Conservation (phyloP, 1,284 basidiomycete genomes). For the Porogramme epimiltina region DNA sequence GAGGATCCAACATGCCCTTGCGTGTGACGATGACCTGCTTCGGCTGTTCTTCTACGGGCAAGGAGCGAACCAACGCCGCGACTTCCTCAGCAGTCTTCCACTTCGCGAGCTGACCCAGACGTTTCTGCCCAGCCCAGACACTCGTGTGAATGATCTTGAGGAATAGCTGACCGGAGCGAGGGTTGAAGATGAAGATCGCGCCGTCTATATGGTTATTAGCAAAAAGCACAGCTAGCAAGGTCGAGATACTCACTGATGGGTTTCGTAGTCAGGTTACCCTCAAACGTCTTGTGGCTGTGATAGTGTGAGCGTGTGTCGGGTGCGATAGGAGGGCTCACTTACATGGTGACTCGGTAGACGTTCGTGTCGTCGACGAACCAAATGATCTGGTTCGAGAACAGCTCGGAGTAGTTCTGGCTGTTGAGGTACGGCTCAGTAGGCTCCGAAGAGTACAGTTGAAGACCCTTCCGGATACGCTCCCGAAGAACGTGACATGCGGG, state of each 20-base stretch:
- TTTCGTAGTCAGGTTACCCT: constrained; percentile 99
- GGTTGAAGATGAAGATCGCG: constrained; percentile 99
- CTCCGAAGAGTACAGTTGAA: constrained; percentile 98
- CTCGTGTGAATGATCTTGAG: constrained; percentile 99
- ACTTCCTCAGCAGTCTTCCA: constrained; percentile 99
- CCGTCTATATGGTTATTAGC: constrained; percentile 58
- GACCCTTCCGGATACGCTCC: constrained; percentile 97
- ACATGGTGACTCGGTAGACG: constrained; percentile 98
- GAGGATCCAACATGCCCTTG: constrained; percentile 98
- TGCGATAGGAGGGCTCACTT: constrained; percentile 24
- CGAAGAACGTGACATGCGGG: constrained; percentile 98
- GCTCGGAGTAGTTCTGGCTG: constrained; percentile 96
- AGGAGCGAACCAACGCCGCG: constrained; percentile 92
- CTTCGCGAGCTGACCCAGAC: constrained; percentile 98
- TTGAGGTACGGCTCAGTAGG: constrained; percentile 99
- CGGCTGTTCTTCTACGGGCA: constrained; percentile 99
- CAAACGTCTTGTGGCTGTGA: constrained; percentile 93
- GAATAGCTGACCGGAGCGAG: constrained; percentile 97
- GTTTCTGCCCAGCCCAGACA: constrained; percentile 99
- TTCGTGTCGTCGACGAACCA: constrained; percentile 99
- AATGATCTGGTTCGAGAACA: constrained; percentile 99
- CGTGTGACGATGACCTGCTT: constrained; percentile 99
- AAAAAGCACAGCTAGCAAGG: neutral
- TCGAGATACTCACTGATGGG: constrained; percentile 77
- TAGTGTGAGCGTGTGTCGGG: constrained; percentile 1